Conservation (phyloP, 2,329 filamentous ascomycete genomes). For the Pseudogymnoascus sp. region DNA sequence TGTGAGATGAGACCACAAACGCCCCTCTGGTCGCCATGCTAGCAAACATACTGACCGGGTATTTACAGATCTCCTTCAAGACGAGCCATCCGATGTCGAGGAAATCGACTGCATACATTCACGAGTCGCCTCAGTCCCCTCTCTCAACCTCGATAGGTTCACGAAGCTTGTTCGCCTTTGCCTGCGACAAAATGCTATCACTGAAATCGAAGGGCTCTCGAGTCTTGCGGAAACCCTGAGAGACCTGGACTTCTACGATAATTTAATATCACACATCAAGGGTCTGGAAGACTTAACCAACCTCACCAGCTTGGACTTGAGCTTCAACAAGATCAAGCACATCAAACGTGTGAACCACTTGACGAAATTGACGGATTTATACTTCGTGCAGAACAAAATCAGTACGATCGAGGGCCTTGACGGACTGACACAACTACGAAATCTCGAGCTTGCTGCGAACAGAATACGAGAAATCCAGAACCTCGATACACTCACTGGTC, state of each 20-base stretch:
- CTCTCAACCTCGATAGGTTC: slow-evolving; percentile 79
- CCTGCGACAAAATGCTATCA: slow-evolving; percentile 86
- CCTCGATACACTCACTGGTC: slow-evolving; percentile 63
- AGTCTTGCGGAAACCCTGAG: slow-evolving; percentile 58
- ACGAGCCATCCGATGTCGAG: slow-evolving; percentile 54
- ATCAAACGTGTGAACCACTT: slow-evolving; percentile 83
- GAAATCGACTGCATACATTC: slow-evolving; percentile 90
- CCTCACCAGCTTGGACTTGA: slow-evolving; percentile 77
- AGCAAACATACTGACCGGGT: slow-evolving; percentile 17
- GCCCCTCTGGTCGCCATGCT: background rate
- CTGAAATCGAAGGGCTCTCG: slow-evolving; percentile 68
- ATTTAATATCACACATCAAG: slow-evolving; percentile 79
- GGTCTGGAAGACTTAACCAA: slow-evolving; percentile 71
- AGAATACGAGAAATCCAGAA: slow-evolving; percentile 84
- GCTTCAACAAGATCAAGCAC: slow-evolving; percentile 99
- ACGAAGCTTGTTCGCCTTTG: slow-evolving; percentile 68
- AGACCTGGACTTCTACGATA: slow-evolving; percentile 95
- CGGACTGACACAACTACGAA: slow-evolving; percentile 64
- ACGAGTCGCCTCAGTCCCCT: slow-evolving; percentile 69
- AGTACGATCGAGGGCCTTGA: slow-evolving; percentile 77
- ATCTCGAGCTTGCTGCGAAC: slow-evolving; percentile 88
- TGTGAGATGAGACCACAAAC: background rate
- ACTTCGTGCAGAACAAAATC: slow-evolving; percentile 94
- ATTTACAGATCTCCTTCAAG: slow-evolving; percentile 49
- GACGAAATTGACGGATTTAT: slow-evolving; percentile 72